Evolutionary conservation across 2,329 filamentous ascomycete genomes (phyloP).

Genomic region (Gyromitra esculenta): DNA sequence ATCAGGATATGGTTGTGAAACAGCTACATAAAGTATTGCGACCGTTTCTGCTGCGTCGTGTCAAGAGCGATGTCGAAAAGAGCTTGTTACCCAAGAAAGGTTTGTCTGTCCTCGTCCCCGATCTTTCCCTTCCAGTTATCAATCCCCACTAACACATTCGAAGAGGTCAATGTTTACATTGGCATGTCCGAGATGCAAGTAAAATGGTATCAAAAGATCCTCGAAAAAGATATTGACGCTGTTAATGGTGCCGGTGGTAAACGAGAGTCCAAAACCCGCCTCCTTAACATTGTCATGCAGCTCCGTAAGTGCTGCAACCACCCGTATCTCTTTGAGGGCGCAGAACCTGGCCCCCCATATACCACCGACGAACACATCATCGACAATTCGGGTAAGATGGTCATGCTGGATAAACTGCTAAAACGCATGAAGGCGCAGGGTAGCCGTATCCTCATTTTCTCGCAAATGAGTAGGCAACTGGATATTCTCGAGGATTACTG

Average conservation of each 20-base stretch:
- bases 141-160: conserved; percentile 2
- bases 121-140: not conserved
- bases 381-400: conserved; percentile 95
- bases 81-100: conserved; percentile 91
- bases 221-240: conserved; percentile 98
- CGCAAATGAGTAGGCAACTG: conserved; percentile 96
- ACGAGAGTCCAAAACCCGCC: conserved; percentile 93
- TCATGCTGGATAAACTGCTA: conserved; percentile 91
- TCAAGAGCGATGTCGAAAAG: conserved; percentile 98
- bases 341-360: conserved; percentile 95
- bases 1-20: conserved; percentile 95
- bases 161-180: conserved; percentile 91
- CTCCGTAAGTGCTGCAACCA: conserved; percentile 99
- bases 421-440: conserved; percentile 83
- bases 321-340: conserved; percentile 96
- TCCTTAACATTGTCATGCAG: conserved; percentile 99
- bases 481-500: conserved; percentile 99
- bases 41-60: conserved; percentile 91
- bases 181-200: conserved; percentile 99
- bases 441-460: conserved; percentile 97
- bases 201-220: conserved; percentile 98
- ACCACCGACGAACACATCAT: conserved; percentile 97
- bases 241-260: conserved; percentile 97
- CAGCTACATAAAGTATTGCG: conserved; percentile 92
- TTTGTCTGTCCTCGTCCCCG: conserved; percentile 28